Conservation (phyloP, 2,329 filamentous ascomycete genomes). For the Rhynchosporium graminicola region DNA sequence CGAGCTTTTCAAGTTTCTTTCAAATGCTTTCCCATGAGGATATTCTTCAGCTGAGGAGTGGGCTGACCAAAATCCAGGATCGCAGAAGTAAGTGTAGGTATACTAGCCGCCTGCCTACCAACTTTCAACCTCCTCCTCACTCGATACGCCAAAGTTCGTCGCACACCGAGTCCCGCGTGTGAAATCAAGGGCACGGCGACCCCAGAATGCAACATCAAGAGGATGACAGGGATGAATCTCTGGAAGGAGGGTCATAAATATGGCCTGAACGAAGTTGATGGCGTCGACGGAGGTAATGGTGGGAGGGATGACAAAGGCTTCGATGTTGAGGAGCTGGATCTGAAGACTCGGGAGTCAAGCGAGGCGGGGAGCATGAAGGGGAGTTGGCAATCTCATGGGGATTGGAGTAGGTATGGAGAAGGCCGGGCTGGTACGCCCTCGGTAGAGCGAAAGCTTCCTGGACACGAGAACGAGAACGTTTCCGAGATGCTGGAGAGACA, state of each 20-base stretch:
- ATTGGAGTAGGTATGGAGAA: no score
- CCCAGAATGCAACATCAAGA: not conserved
- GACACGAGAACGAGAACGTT: not conserved
- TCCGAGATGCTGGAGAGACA: not conserved
- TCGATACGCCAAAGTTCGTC: slow-evolving; percentile 2
- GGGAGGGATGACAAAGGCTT: not conserved
- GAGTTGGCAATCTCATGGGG: no score
- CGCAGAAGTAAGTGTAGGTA: slow-evolving; percentile 36
- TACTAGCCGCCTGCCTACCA: slow-evolving; percentile 38
- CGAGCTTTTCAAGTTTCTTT: not conserved
- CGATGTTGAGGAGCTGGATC: not conserved
- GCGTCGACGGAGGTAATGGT: not conserved
- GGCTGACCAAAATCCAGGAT: slow-evolving; percentile 15
- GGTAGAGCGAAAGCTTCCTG: no score
- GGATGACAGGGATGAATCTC: not conserved
- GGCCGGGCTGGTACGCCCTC: no score
- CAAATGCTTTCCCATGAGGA: not conserved
- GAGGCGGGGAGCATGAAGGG: not conserved
- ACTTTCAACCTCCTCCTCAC: slow-evolving; percentile 31
- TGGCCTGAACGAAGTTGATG: not conserved
- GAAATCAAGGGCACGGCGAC: not conserved
- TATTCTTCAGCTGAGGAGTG: not conserved
- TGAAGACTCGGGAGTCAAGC: not conserved
- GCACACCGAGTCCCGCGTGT: not conserved
- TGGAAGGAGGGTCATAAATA: slow-evolving; percentile 1